Evolutionary conservation across 2,329 filamentous ascomycete genomes (phyloP).

Genomic region (Tolypocladium endophyticum): DNA sequence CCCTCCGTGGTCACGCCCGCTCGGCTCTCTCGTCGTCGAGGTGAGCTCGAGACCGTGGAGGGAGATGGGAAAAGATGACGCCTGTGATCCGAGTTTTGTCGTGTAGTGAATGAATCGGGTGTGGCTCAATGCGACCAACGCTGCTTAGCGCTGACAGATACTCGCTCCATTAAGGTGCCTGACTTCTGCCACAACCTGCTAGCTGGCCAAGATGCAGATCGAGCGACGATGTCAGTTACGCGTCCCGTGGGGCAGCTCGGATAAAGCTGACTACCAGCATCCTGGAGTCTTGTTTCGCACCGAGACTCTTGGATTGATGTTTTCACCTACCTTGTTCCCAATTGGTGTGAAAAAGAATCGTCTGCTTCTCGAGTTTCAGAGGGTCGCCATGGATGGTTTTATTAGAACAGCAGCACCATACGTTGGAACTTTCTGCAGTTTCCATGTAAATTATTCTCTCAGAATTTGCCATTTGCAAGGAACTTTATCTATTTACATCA

Average conservation of each 20-base stretch:
- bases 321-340: too few relatives aligned
- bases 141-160: not conserved
- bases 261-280: not conserved
- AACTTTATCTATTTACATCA: not conserved
- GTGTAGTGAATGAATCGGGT: not conserved
- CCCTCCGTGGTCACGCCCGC: not conserved
- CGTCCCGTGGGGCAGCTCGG: not conserved
- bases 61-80: not conserved
- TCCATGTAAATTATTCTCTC: too few relatives aligned
- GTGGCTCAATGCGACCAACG: not conserved
- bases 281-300: too few relatives aligned
- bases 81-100: not conserved
- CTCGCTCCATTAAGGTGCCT: not conserved
- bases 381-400: not conserved
- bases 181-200: not conserved
- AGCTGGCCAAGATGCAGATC: not conserved
- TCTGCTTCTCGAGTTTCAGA: not conserved
- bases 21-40: not conserved
- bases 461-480: too few relatives aligned
- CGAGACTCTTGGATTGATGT: too few relatives aligned
- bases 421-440: too few relatives aligned
- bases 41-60: not conserved
- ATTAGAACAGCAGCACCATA: not conserved
- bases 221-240: not conserved
- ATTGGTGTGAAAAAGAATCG: too few relatives aligned